These are phyloP conservation scores for Diaporthe sp. DNA, from an alignment of 2,329 filamentous ascomycete species.

Conservation along the genomic window DNA sequence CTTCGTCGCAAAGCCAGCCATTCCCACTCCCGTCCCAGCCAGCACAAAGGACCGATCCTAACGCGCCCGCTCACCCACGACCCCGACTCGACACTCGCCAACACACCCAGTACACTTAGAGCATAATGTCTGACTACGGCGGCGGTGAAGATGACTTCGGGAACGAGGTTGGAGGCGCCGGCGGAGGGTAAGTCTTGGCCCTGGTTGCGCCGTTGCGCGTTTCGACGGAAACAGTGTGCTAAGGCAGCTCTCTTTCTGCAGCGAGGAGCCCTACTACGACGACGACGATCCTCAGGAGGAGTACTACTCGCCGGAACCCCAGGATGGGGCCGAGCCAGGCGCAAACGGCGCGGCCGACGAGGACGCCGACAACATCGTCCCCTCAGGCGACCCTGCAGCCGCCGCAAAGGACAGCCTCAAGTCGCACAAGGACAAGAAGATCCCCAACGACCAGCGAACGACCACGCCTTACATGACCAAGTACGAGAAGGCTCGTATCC, in stretches of 20 bases:
- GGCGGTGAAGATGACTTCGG: slow-evolving; percentile 62
- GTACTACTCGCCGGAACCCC: slow-evolving; percentile 68
- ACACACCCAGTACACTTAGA: slow-evolving; percentile 17
- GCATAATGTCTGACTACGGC: slow-evolving; percentile 80
- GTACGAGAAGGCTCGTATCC: slow-evolving; percentile 93
- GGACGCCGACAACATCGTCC: slow-evolving; percentile 71
- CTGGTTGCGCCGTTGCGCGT: slow-evolving; percentile 39
- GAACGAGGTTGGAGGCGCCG: slow-evolving; percentile 43
- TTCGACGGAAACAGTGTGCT: slow-evolving; percentile 47
- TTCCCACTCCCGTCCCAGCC: neutral
- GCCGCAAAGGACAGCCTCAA: slow-evolving; percentile 69
- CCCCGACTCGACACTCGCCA: neutral
- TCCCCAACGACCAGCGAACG: slow-evolving; percentile 86
- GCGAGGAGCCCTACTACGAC: slow-evolving; percentile 80
- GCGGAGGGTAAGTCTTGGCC: slow-evolving; percentile 37
- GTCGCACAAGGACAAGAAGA: slow-evolving; percentile 84
- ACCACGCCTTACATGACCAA: slow-evolving; percentile 99
- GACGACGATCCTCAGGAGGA: slow-evolving; percentile 76
- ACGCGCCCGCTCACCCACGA: neutral
- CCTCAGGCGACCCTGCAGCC: slow-evolving; percentile 74
- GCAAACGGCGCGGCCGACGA: slow-evolving; percentile 68
- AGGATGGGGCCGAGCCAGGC: slow-evolving; percentile 64
- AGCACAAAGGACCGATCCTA: slow-evolving; percentile 18
- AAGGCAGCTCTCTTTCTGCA: slow-evolving; percentile 51
- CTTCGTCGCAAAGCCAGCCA: slow-evolving; percentile 25